Conservation (phyloP, 371 early-diverging fungal genomes). For the Mortierella sp. region DNA sequence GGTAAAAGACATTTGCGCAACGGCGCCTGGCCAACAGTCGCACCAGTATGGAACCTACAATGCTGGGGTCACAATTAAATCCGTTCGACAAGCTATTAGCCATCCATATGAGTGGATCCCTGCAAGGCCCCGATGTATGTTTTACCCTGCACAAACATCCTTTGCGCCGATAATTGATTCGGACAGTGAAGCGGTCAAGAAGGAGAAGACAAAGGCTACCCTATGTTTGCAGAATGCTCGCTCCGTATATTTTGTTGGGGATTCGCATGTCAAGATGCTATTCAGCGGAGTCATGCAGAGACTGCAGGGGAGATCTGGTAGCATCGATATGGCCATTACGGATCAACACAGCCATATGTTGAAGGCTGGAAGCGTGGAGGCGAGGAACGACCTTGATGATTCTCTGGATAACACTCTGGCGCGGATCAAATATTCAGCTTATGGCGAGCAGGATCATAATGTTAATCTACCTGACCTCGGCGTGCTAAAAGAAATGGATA, state of each 20-base stretch:
- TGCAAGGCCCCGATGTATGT: constrained; percentile 31
- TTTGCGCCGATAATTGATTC: constrained; percentile 15
- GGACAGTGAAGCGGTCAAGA: constrained; percentile 10
- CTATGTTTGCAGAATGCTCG: constrained; percentile 17
- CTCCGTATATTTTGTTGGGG: constrained; percentile 36
- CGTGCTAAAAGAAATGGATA: constrained; percentile 13
- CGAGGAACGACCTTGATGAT: constrained; percentile 17
- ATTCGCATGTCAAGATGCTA: constrained; percentile 26
- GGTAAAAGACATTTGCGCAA: constrained; percentile 15
- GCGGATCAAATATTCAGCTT: not conserved
- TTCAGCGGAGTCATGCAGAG: constrained; percentile 30
- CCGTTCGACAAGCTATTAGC: constrained; percentile 16
- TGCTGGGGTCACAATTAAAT: constrained; percentile 16
- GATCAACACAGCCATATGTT: not conserved
- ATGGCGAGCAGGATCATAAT: not conserved
- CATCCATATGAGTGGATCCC: constrained; percentile 40
- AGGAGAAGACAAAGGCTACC: constrained; percentile 18
- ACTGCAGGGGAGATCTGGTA: constrained; percentile 30
- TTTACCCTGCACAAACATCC: constrained; percentile 15
- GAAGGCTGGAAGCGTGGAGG: constrained; percentile 12
- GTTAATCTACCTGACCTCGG: not conserved
- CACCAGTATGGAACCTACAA: constrained; percentile 35
- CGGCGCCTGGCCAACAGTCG: constrained; percentile 15
- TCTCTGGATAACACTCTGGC: constrained; percentile 11
- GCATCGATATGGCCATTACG: not conserved